Evolutionary conservation across 1,284 basidiomycete species (phyloP).

Genomic region (Spongispora temasekensis): DNA sequence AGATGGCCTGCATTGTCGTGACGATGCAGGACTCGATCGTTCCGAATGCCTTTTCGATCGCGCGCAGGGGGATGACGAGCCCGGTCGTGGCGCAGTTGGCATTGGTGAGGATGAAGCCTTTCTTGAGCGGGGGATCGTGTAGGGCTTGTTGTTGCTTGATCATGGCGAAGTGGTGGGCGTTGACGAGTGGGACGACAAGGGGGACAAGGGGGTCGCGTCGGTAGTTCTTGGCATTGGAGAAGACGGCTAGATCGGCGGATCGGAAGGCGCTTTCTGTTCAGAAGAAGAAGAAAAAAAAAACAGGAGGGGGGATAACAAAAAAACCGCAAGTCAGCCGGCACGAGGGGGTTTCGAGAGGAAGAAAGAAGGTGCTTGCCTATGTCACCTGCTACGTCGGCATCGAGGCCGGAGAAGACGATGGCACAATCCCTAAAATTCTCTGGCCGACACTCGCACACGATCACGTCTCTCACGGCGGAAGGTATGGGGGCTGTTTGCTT

Average conservation of each 20-base stretch:
- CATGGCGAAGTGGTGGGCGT: conserved; percentile 85
- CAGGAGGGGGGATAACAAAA: not conserved
- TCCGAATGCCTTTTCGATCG: conserved; percentile 91
- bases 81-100: conserved; percentile 99
- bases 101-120: conserved; percentile 97
- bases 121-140: conserved; percentile 71
- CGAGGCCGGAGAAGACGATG: conserved; percentile 93
- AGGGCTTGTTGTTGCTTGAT: conserved; percentile 79
- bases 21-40: conserved; percentile 89
- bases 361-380: conserved; percentile 70
- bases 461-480: conserved; percentile 60
- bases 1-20: conserved; percentile 98
- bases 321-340: not conserved
- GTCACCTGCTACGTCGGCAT: conserved; percentile 92
- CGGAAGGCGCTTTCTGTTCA: conserved; percentile 83
- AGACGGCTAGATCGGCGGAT: conserved; percentile 87
- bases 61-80: conserved; percentile 88
- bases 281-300: not conserved
- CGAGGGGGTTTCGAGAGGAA: not conserved
- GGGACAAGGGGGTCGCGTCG: conserved; percentile 94
- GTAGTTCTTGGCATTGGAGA: conserved; percentile 98
- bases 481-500: conserved; percentile 89
- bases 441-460: conserved; percentile 81
- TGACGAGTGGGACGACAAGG: conserved; percentile 96
- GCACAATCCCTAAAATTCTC: conserved; percentile 81